Evolutionary conservation across 1,284 basidiomycete species (phyloP).

Genomic region (Ustilago hordei): DNA sequence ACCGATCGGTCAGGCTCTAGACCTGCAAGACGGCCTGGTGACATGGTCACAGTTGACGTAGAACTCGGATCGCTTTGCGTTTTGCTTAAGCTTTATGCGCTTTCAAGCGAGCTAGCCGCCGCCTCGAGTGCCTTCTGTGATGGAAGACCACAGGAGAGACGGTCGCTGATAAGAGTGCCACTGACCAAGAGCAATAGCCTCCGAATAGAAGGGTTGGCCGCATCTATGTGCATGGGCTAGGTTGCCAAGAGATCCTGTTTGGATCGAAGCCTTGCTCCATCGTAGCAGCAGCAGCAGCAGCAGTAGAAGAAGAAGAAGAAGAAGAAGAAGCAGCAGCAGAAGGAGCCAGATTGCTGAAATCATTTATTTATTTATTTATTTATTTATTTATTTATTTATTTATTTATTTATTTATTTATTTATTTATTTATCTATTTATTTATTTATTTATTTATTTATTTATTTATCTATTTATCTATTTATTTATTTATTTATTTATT

Average conservation of each 20-base stretch:
- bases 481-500: background rate
- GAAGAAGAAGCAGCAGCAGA: background rate
- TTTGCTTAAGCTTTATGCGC: too few species aligned
- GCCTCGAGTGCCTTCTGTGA: too few species aligned
- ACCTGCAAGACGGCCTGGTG: too few species aligned
- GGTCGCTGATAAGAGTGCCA: too few species aligned
- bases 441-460: background rate
- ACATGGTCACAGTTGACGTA: too few species aligned
- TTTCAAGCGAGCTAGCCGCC: too few species aligned
- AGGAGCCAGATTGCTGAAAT: constrained; percentile 3
- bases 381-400: background rate
- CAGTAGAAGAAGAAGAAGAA: too few species aligned
- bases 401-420: background rate
- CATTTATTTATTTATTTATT: background rate
- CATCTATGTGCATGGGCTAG: background rate
- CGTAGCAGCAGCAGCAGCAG: background rate
- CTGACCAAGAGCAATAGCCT: background rate
- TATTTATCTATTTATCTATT: background rate
- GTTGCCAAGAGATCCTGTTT: background rate
- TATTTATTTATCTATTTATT: background rate
- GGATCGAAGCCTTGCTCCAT: background rate
- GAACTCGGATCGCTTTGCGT: too few species aligned
- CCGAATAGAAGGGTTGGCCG: background rate
- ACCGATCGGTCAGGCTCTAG: too few species aligned
- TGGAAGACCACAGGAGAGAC: too few species aligned